Conservation (phyloP, 495 filamentous ascomycete genomes). For the Tuber umbilicatum region DNA sequence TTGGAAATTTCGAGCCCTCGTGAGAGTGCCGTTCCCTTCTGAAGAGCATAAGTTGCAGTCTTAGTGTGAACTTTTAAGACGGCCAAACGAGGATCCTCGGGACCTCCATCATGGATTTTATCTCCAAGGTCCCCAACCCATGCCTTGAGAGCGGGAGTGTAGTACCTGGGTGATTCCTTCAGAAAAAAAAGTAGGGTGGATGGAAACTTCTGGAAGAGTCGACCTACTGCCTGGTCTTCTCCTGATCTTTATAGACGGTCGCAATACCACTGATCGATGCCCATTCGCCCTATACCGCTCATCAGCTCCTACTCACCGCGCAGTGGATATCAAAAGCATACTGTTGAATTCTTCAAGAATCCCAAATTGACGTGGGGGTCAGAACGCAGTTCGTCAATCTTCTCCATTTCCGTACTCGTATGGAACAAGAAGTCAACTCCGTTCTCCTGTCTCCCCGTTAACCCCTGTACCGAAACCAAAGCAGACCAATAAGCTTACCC, state of each 20-base stretch:
- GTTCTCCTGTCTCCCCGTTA: conserved; percentile 50
- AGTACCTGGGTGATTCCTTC: conserved; percentile 41
- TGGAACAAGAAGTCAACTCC: conserved; percentile 87
- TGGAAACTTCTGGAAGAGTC: not conserved
- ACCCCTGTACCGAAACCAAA: conserved; percentile 7
- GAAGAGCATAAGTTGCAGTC: conserved; percentile 58
- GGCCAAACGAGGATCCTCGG: conserved; percentile 71
- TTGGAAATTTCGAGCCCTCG: conserved; percentile 65
- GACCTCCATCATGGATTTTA: conserved; percentile 74
- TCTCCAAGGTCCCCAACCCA: conserved; percentile 92
- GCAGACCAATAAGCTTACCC: conserved; percentile 50
- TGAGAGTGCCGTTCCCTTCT: conserved; percentile 51
- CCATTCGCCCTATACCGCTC: conserved; percentile 49
- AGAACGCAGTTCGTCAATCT: conserved; percentile 71
- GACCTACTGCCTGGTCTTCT: conserved; percentile 59
- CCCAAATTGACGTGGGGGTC: conserved; percentile 78
- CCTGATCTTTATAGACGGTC: conserved; percentile 60
- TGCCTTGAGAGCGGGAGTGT: conserved; percentile 66
- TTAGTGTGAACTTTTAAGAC: conserved; percentile 60
- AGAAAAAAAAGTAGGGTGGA: not conserved
- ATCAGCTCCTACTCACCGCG: not conserved
- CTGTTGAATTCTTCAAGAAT: conserved; percentile 70
- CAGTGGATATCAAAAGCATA: conserved; percentile 42
- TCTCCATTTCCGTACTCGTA: conserved; percentile 87
- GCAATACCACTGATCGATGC: conserved; percentile 74